These are phyloP conservation scores for Hyaloscypha finlandica DNA, from an alignment of 495 filamentous ascomycete species.

Conservation along the genomic window DNA sequence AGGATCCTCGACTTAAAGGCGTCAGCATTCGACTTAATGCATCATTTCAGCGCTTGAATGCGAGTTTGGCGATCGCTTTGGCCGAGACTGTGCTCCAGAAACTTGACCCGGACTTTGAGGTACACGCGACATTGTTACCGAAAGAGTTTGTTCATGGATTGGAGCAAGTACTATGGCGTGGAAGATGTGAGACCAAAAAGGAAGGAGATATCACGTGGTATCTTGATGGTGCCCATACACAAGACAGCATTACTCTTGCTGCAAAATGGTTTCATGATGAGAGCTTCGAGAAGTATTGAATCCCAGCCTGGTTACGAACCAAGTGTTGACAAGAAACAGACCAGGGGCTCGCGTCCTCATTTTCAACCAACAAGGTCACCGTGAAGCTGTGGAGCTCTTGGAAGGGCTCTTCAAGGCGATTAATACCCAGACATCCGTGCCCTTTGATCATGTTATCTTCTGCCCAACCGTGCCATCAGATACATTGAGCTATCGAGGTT, in stretches of 20 bases:
- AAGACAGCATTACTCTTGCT: slow-evolving; percentile 80
- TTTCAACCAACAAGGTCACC: slow-evolving; percentile 93
- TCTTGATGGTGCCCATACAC: slow-evolving; percentile 89
- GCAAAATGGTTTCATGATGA: slow-evolving; percentile 71
- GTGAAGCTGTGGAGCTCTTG: slow-evolving; percentile 72
- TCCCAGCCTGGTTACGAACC: background rate
- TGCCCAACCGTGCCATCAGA: slow-evolving; percentile 85
- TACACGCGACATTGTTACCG: slow-evolving; percentile 48
- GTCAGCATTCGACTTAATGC: slow-evolving; percentile 77
- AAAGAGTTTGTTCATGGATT: slow-evolving; percentile 72
- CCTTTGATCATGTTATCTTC: slow-evolving; percentile 84
- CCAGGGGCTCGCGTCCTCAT: slow-evolving; percentile 65
- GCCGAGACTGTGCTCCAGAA: slow-evolving; percentile 60
- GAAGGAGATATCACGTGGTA: slow-evolving; percentile 75
- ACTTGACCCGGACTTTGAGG: slow-evolving; percentile 40
- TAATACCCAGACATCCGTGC: slow-evolving; percentile 43
- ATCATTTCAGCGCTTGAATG: slow-evolving; percentile 85
- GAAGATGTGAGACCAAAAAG: slow-evolving; percentile 76
- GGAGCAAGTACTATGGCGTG: slow-evolving; percentile 72
- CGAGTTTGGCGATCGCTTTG: slow-evolving; percentile 76
- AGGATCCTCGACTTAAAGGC: slow-evolving; percentile 52
- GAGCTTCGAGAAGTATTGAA: slow-evolving; percentile 44
- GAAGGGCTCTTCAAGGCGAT: slow-evolving; percentile 59
- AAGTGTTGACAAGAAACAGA: slow-evolving; percentile 9
- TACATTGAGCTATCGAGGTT: slow-evolving; percentile 56